Evolutionary conservation across 129 eudicot genomes (phyloP).

Genomic region (Deinandra increscens): DNA sequence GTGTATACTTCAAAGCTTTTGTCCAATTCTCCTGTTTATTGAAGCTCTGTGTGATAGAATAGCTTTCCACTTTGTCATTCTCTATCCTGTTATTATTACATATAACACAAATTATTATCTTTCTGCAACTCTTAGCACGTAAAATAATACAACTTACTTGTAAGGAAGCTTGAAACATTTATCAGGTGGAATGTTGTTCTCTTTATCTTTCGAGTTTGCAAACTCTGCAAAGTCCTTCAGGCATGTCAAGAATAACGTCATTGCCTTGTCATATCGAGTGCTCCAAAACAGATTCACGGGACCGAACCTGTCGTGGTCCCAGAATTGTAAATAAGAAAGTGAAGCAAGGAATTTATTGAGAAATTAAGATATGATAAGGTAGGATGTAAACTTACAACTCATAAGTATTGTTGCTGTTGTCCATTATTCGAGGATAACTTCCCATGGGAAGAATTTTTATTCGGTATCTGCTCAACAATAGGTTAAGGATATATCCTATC

Average conservation of each 20-base stretch:
- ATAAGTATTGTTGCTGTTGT: constrained; percentile 77
- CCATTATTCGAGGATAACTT: constrained; percentile 94
- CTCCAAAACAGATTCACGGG: constrained; percentile 98
- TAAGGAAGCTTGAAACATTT: constrained; percentile 92
- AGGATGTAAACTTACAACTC: constrained; percentile 65
- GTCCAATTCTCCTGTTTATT: constrained; percentile 96
- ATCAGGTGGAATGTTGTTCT: constrained; percentile 78
- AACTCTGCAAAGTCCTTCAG: constrained; percentile 88
- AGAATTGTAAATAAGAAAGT: neutral
- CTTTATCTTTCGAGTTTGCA: constrained; percentile 79
- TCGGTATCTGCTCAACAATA: constrained; percentile 53
- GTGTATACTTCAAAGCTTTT: constrained; percentile 94
- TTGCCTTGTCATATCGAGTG: constrained; percentile 95
- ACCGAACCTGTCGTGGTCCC: constrained; percentile 59
- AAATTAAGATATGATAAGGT: constrained; percentile 6
- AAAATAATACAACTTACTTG: constrained; percentile 54
- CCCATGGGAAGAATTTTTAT: constrained; percentile 96
- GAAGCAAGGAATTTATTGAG: constrained; percentile 4
- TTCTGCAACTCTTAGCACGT: too few relatives aligned
- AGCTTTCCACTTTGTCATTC: constrained; percentile 78
- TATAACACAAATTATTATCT: neutral
- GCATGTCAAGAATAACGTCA: constrained; percentile 88
- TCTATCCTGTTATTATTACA: constrained; percentile 79
- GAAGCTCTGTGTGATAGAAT: constrained; percentile 90
- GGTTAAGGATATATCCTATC: constrained; percentile 37